Evolutionary conservation across 2,329 filamentous ascomycete species (phyloP), one percentile per base, ranked within the genome.

Genomic region (Blumeriella jaapii): DNA sequence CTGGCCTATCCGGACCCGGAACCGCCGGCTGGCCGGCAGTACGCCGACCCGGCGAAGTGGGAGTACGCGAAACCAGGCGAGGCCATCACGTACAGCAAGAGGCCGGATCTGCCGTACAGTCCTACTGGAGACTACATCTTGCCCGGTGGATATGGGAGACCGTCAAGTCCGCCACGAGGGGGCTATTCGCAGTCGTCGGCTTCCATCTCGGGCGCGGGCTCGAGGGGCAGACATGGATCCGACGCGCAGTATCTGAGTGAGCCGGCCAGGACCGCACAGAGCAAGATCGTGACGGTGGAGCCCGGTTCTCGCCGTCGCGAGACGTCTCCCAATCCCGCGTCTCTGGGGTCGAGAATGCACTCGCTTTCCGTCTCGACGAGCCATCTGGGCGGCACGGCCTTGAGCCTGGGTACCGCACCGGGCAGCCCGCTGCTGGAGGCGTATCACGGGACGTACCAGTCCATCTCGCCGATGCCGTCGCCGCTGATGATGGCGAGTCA

Each of bases 371-470:
- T 55, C 4, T 55, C 44, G 5, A 50, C 49, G 4, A 47, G 46
- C 2, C 50, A 50, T 20, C 50, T 52, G 23, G 45, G 42, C 5
- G 41, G 43, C 11, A 48, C 48, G 11, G 30, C 48, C 12, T 65
- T 70, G 23, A 52, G 46, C 9, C 56, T 75, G 2, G 61, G 69
- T 2, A 61, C 63, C 14, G 69, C 84, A 2, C 84, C 86, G 0
- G 74, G 74, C 1, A 94, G 85, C 43, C 91, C 89, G 1, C 66
- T 96, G 31, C 72, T 94, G 2, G 89, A 96, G 60, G 79, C 91
- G 1, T 96, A 96, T 59, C 81, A 79, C 43, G 89, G 89, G 24
- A 94, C 87, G 0, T 96, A 93, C 51, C 89, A 96, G 59, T 84
- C 83, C 39, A 82, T 93, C 50, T 94, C 87, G 0, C 87, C 89